Percentiles rank a stretch among this genome's conserved stretches.
phyloP scores from a whole-genome alignment of 768 basidiomycete genomes.

The Lactarius sanguifluus region DNA sequence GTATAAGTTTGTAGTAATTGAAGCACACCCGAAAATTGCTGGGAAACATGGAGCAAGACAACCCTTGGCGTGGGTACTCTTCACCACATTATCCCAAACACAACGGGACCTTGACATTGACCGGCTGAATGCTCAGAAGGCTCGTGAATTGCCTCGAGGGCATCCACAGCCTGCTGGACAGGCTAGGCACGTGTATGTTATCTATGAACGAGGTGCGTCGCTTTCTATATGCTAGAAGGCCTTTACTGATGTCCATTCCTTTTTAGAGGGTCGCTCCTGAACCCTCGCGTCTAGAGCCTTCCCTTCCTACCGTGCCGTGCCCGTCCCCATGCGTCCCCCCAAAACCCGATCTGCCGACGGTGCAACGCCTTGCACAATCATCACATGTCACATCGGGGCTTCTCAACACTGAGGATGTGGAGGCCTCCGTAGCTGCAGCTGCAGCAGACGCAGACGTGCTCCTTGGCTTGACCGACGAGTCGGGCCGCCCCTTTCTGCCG shows the following conservation, averaged over 20 bases:
- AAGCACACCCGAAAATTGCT: slow-evolving; percentile 20
- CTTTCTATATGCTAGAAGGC: background rate
- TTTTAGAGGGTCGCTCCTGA: slow-evolving; percentile 41
- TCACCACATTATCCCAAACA: background rate
- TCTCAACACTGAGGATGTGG: no score
- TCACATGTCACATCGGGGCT: no score
- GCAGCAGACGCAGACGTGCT: no score
- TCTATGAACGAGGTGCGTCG: slow-evolving; percentile 54
- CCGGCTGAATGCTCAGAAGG: slow-evolving; percentile 40
- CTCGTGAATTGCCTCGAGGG: slow-evolving; percentile 45
- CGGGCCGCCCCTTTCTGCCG: no score
- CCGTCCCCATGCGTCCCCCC: no score
- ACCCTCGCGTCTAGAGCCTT: no score
- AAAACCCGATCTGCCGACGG: no score
- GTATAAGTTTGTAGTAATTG: slow-evolving; percentile 11
- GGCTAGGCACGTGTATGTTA: slow-evolving; percentile 52
- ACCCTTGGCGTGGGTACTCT: slow-evolving; percentile 12
- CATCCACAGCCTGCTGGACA: slow-evolving; percentile 52
- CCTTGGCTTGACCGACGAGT: no score
- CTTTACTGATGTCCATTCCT: background rate
- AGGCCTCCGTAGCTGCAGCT: no score
- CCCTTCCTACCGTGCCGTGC: no score
- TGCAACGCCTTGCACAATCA: no score
- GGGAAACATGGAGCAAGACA: slow-evolving; percentile 15
- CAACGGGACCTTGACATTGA: background rate